phyloP scores from a whole-genome alignment of 2,329 filamentous ascomycete species.

The Zopfia rhizophila region DNA sequence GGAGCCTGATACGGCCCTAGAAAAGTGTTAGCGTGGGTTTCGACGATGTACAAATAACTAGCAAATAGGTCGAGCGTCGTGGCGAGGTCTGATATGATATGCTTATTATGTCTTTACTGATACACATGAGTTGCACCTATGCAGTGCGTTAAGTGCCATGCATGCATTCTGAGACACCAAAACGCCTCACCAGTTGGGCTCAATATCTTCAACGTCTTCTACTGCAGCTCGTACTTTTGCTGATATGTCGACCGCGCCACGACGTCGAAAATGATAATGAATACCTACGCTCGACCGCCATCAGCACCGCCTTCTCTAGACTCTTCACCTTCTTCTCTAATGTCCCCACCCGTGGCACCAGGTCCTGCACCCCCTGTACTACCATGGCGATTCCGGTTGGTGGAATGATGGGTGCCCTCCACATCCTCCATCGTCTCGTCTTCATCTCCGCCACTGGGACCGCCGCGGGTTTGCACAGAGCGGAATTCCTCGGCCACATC shows the following conservation, averaged over 20 bases:
- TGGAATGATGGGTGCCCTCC: slow-evolving; percentile 62
- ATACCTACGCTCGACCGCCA: slow-evolving; percentile 99
- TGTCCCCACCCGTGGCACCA: slow-evolving; percentile 88
- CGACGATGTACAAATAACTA: slow-evolving; percentile 7
- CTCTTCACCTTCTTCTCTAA: slow-evolving; percentile 88
- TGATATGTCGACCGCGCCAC: slow-evolving; percentile 46
- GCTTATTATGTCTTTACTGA: slow-evolving; percentile 47
- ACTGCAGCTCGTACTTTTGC: slow-evolving; percentile 29
- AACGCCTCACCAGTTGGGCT: slow-evolving; percentile 45
- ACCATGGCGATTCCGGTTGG: slow-evolving; percentile 44
- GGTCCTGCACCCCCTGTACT: slow-evolving; percentile 82
- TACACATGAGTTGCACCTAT: slow-evolving; percentile 41
- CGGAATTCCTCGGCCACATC: slow-evolving; percentile 77
- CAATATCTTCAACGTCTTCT: slow-evolving; percentile 28
- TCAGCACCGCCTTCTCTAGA: slow-evolving; percentile 94
- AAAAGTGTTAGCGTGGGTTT: slow-evolving; percentile 33
- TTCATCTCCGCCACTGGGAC: slow-evolving; percentile 66
- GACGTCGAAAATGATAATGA: slow-evolving; percentile 43
- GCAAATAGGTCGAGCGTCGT: slow-evolving; percentile 36
- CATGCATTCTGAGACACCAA: slow-evolving; percentile 33
- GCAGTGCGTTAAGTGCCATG: slow-evolving; percentile 34
- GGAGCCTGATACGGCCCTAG: slow-evolving; percentile 62
- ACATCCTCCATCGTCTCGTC: slow-evolving; percentile 72
- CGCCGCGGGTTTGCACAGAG: slow-evolving; percentile 65
- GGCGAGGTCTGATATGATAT: slow-evolving; percentile 41